Evolutionary conservation across 495 filamentous ascomycete genomes (phyloP).

Genomic region (Amorphotheca resinae): DNA sequence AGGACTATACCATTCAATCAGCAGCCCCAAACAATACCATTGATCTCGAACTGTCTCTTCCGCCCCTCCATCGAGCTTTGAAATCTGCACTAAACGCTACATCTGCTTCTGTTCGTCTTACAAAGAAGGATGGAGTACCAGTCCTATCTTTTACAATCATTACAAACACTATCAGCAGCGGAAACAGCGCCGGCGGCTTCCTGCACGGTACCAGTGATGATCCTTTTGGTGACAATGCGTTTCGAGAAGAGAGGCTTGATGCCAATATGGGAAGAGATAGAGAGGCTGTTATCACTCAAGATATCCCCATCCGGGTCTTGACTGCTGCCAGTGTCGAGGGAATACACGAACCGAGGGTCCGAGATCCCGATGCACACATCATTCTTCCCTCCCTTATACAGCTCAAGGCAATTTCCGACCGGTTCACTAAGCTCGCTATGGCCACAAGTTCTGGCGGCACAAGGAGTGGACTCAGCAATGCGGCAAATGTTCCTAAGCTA

Average conservation of each 20-base stretch:
- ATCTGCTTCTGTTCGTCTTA: conserved; percentile 73
- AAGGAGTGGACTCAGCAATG: conserved; percentile 18
- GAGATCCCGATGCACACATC: conserved; percentile 91
- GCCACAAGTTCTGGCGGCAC: conserved; percentile 24
- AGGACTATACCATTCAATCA: conserved; percentile 76
- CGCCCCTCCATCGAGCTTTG: conserved; percentile 69
- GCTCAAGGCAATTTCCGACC: conserved; percentile 81
- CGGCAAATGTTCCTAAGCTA: conserved; percentile 44
- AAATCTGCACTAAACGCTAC: conserved; percentile 67
- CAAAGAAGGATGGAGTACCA: conserved; percentile 78
- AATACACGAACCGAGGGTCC: conserved; percentile 78
- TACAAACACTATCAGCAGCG: conserved; percentile 35
- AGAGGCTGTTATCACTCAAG: conserved; percentile 87
- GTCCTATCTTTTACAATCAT: conserved; percentile 78
- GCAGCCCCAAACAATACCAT: conserved; percentile 69
- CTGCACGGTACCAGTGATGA: conserved; percentile 24
- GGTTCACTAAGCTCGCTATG: conserved; percentile 68
- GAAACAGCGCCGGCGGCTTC: conserved; percentile 18
- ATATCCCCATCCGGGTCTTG: conserved; percentile 85
- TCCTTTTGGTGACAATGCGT: conserved; percentile 25
- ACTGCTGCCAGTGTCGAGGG: conserved; percentile 65
- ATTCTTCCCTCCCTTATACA: conserved; percentile 71
- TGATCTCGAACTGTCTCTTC: conserved; percentile 86
- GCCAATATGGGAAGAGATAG: conserved; percentile 44
- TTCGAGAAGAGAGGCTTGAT: conserved; percentile 36